Evolutionary conservation across 2,329 filamentous ascomycete species (phyloP).

Genomic region (Sphaceloma murrayae): DNA sequence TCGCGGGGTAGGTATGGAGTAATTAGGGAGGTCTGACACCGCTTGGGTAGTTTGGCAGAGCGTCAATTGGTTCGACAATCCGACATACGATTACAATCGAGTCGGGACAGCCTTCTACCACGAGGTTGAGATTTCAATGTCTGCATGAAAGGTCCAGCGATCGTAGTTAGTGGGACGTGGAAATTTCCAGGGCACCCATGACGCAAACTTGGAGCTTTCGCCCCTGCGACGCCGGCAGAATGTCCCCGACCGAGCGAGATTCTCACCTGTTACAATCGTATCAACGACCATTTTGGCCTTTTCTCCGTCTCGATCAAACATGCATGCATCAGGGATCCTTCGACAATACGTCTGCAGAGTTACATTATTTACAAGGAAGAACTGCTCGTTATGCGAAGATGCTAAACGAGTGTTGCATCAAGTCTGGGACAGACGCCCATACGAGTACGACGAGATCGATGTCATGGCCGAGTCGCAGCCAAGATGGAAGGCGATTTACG

Average conservation of each 20-base stretch:
- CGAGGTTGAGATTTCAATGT: too few relatives aligned
- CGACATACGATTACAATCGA: too few relatives aligned
- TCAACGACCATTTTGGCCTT: too few relatives aligned
- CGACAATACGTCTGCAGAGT: slow-evolving; percentile 43
- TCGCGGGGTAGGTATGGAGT: too few relatives aligned
- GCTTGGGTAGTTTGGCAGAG: too few relatives aligned
- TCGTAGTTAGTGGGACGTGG: background rate
- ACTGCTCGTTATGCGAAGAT: slow-evolving; percentile 60
- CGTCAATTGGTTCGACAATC: too few relatives aligned
- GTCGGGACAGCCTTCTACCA: too few relatives aligned
- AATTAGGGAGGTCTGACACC: background rate
- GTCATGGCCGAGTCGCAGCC: slow-evolving; percentile 55
- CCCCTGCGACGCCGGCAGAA: background rate
- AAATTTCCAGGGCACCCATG: background rate
- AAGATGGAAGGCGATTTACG: slow-evolving; percentile 63
- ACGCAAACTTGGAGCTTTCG: background rate
- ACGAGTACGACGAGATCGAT: slow-evolving; percentile 60
- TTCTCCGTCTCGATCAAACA: background rate
- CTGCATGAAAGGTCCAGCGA: background rate
- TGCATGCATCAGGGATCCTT: slow-evolving; percentile 25
- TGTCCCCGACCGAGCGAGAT: background rate
- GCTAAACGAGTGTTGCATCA: slow-evolving; percentile 59
- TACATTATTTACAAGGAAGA: slow-evolving; percentile 64
- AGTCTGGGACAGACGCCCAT: slow-evolving; percentile 58
- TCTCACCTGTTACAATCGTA: too few relatives aligned